These are phyloP conservation scores for Alternaria solani DNA, from an alignment of 2,329 filamentous ascomycete species.

Conservation along the genomic window DNA sequence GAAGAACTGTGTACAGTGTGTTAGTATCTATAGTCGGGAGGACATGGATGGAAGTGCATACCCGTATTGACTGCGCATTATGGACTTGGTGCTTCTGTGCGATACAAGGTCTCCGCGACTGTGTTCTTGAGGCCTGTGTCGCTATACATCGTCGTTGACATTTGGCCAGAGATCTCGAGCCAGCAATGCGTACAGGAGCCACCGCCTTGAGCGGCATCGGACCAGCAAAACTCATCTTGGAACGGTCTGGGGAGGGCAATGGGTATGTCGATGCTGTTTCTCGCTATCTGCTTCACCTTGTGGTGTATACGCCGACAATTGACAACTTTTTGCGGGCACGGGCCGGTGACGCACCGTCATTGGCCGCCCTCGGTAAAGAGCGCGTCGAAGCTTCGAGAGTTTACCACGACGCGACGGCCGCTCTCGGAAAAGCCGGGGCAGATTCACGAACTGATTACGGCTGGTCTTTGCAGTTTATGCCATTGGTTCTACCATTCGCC, in stretches of 20 bases:
- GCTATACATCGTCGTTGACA: constrained; percentile 45
- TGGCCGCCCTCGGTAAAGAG: constrained; percentile 17
- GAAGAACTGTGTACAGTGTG: constrained; percentile 38
- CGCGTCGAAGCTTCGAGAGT: constrained; percentile 22
- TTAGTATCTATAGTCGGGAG: constrained; percentile 21
- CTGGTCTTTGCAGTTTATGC: constrained; percentile 1
- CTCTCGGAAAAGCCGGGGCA: not conserved
- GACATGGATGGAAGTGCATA: constrained; percentile 21
- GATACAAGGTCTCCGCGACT: constrained; percentile 37
- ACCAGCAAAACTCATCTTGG: constrained; percentile 47
- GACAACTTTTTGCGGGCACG: constrained; percentile 28
- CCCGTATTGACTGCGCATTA: constrained; percentile 41
- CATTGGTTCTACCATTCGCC: not conserved
- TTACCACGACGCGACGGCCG: constrained; percentile 10
- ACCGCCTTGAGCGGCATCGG: constrained; percentile 46
- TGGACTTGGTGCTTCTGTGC: constrained; percentile 29
- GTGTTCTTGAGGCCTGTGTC: constrained; percentile 33
- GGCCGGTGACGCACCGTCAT: constrained; percentile 20
- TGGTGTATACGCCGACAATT: constrained; percentile 12
- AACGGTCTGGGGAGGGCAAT: constrained; percentile 9
- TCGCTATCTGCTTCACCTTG: constrained; percentile 9
- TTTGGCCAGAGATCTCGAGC: constrained; percentile 34
- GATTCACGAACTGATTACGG: not conserved
- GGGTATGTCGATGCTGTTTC: constrained; percentile 23
- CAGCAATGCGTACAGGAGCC: constrained; percentile 42